Evolutionary conservation across 2,329 filamentous ascomycete species (phyloP), one percentile per base, ranked within the genome.

Genomic region (Ceratocystiopsis sp.): DNA sequence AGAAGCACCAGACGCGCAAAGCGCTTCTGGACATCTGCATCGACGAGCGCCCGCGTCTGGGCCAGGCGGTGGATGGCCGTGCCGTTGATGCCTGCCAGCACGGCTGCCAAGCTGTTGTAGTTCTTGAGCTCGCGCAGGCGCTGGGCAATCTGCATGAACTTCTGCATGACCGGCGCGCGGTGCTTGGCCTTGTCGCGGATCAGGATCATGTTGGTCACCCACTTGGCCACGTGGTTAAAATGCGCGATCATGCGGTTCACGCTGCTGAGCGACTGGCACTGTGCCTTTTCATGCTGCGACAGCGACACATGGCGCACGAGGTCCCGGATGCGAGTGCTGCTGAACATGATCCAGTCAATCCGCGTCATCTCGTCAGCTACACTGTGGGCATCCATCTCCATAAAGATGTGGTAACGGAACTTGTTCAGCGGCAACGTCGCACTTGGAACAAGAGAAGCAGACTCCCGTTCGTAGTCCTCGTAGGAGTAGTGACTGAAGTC

Each of bases 281-380:
- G 79, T 54, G 83, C 80, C 59, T 83, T 83, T 46, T 82, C 72
- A 37, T 78, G 69, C 1, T 70, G 55, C 0, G 79, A 75, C 39
- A 95, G 65, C 54, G 80, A 91, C 50, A 95, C 87, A 56, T 95
- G 84, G 5, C 91, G 81, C 37, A 96, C 81, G 40, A 96, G 76
- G 60, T 98, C 91, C 46, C 91, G 83, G 44, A 93, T 83, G 21
- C 85, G 78, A 48, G 96, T 94, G 1, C 86, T 87, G 42, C 84
- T 93, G 59, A 95, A 96, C 81, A 96, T 91, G 59, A 93, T 78
- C 89, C 89, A 96, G 61, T 98, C 91, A 44, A 98, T 93, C 47
- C 89, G 73, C 4, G 91, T 96, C 54, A 98, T 72, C 59, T 98
- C 91, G 46, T 81, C 79, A 15, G 89, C 89, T 51, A 96, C 80